Percentiles rank a stretch among this genome's conserved stretches.
Evolutionary conservation across 306 rosid species (phyloP).

Genomic region (Morella rubra): DNA sequence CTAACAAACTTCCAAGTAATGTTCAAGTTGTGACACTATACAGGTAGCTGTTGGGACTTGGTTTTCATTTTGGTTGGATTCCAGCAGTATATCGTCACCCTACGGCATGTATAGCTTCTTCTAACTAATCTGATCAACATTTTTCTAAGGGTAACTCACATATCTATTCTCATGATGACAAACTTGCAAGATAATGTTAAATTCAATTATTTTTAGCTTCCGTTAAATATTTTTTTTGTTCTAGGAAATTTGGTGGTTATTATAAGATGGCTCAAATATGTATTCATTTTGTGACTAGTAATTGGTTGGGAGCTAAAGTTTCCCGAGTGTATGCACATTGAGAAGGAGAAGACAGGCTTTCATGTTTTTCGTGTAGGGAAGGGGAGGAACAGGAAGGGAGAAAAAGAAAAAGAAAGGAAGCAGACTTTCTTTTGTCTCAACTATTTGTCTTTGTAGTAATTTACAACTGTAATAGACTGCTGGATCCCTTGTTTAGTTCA

Average conservation of each 20-base stretch:
- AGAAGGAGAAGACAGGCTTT: background rate
- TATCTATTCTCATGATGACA: slow-evolving; percentile 51
- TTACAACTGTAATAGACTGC: background rate
- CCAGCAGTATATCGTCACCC: slow-evolving; percentile 74
- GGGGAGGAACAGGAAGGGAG: background rate
- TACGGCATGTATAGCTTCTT: slow-evolving; percentile 99
- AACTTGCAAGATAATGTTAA: slow-evolving; percentile 33
- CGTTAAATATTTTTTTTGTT: background rate
- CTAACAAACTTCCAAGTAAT: slow-evolving; percentile 14
- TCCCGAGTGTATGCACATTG: background rate
- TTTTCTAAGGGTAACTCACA: slow-evolving; percentile 90
- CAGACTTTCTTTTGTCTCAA: background rate
- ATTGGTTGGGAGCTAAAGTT: no score
- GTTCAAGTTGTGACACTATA: slow-evolving; percentile 25
- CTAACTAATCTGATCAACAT: slow-evolving; percentile 70
- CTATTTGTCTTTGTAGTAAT: background rate
- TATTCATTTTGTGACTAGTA: no score
- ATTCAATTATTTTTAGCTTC: background rate
- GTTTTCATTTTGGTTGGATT: slow-evolving; percentile 86
- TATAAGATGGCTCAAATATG: background rate
- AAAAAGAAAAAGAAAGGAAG: background rate
- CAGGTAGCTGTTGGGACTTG: slow-evolving; percentile 86
- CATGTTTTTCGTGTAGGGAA: background rate
- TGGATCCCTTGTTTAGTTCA: background rate
- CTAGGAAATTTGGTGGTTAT: background rate